phyloP scores from a whole-genome alignment of 2,329 filamentous ascomycete species.

The Fusarium sterilihyphosum region DNA sequence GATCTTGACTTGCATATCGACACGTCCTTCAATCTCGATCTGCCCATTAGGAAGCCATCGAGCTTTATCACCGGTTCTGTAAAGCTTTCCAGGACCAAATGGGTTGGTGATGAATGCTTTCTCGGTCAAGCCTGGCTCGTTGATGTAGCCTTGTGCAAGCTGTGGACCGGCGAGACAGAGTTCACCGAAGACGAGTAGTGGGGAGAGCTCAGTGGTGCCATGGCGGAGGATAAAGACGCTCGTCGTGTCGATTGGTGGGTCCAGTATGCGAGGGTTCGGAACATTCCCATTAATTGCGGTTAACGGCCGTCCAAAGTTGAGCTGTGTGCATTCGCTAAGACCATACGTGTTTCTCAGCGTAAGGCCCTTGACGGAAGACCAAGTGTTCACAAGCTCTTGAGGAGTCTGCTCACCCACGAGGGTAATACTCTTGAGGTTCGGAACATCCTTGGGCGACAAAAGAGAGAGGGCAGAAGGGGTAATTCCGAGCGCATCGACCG shows the following conservation, averaged over 20 bases:
- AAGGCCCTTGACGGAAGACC: not conserved
- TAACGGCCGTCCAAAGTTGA: slow-evolving; percentile 15
- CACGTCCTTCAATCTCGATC: slow-evolving; percentile 36
- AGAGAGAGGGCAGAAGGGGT: slow-evolving; percentile 30
- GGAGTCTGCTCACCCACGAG: slow-evolving; percentile 30
- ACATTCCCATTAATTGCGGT: not conserved
- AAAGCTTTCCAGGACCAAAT: slow-evolving; percentile 25
- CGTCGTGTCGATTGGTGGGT: slow-evolving; percentile 11
- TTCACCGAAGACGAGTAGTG: slow-evolving; percentile 22
- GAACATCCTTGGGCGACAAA: not conserved
- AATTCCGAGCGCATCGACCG: slow-evolving; percentile 29
- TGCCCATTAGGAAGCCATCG: slow-evolving; percentile 12
- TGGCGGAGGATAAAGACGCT: slow-evolving; percentile 10
- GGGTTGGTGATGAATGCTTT: slow-evolving; percentile 18
- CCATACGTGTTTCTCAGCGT: slow-evolving; percentile 27
- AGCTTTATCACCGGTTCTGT: slow-evolving; percentile 36
- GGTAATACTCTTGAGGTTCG: slow-evolving; percentile 14
- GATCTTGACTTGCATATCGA: slow-evolving; percentile 41
- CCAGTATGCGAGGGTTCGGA: not conserved
- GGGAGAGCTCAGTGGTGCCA: slow-evolving; percentile 3
- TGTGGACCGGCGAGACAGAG: slow-evolving; percentile 34
- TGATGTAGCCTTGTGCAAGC: slow-evolving; percentile 30
- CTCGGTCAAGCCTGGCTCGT: slow-evolving; percentile 12
- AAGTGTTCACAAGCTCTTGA: slow-evolving; percentile 14
- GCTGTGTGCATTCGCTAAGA: slow-evolving; percentile 33